phyloP scores from a whole-genome alignment of 768 basidiomycete genomes.

The Tulasnella calospora region DNA sequence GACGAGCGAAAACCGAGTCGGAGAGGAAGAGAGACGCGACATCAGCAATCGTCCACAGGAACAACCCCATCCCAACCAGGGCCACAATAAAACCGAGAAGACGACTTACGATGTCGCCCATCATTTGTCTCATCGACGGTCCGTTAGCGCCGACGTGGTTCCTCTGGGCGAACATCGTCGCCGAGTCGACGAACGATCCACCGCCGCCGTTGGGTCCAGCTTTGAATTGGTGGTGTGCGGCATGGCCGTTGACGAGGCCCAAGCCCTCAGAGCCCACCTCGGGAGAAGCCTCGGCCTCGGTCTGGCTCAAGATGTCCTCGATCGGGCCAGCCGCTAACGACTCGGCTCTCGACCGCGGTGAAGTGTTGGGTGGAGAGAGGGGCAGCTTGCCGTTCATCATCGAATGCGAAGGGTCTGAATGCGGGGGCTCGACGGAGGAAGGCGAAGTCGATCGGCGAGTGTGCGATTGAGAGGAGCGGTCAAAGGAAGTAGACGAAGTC shows the following conservation, averaged over 20 bases:
- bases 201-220: background rate
- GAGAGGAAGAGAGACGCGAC: background rate
- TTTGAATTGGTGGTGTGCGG: background rate
- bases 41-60: constrained; percentile 29
- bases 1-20: background rate
- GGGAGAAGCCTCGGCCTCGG: constrained; percentile 30
- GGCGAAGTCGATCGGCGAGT: constrained; percentile 17
- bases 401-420: background rate
- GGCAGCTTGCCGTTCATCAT: constrained; percentile 25
- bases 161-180: constrained; percentile 24
- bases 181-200: constrained; percentile 14
- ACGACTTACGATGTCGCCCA: constrained; percentile 16
- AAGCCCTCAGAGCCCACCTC: constrained; percentile 21
- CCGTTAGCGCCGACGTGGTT: background rate
- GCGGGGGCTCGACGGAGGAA: background rate
- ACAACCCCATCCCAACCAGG: constrained; percentile 17
- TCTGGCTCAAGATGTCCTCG: constrained; percentile 32
- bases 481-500: constrained; percentile 24
- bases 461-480: constrained; percentile 12
- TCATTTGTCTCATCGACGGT: constrained; percentile 12
- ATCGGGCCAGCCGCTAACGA: constrained; percentile 27
- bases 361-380: constrained; percentile 22
- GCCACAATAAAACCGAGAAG: background rate
- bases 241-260: background rate
- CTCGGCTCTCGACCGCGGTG: constrained; percentile 1